Evolutionary conservation across 371 early-diverging fungal species (phyloP).

Genomic region (Blastocladiella emersonii): DNA sequence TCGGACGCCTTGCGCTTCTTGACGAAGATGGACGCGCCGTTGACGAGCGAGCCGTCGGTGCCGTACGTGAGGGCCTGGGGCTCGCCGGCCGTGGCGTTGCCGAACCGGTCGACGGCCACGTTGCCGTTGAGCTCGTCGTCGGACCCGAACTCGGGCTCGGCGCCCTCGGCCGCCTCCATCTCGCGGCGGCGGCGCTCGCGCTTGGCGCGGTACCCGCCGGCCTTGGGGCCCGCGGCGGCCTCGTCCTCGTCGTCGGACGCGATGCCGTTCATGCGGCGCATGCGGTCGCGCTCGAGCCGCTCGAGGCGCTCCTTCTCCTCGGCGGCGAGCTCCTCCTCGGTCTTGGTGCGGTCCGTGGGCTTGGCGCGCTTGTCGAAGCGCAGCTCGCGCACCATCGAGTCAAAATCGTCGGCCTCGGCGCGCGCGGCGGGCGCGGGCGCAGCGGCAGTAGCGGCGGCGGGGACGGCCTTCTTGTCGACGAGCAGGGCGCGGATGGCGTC

Average conservation of each 20-base stretch:
- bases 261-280: constrained; percentile 76
- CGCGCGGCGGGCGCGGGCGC: not conserved
- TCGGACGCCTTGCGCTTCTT: not conserved
- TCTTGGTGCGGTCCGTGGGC: constrained; percentile 83
- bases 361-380: constrained; percentile 66
- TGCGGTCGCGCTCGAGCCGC: constrained; percentile 66
- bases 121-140: not conserved
- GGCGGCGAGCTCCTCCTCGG: constrained; percentile 78
- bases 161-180: constrained; percentile 16
- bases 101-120: not conserved
- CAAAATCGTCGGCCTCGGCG: constrained; percentile 36
- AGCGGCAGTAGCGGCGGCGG: constrained; percentile 4
- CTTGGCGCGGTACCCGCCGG: not conserved
- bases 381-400: constrained; percentile 59
- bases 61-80: constrained; percentile 22
- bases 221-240: not conserved
- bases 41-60: constrained; percentile 21
- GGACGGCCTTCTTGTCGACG: constrained; percentile 17
- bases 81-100: not conserved
- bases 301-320: constrained; percentile 72
- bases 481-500: constrained; percentile 63
- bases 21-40: constrained; percentile 8
- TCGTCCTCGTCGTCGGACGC: constrained; percentile 10
- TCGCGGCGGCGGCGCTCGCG: constrained; percentile 2
- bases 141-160: constrained; percentile 32